phyloP scores from a whole-genome alignment of 106 monocot species.

The Dioscorea zingiberensis region DNA sequence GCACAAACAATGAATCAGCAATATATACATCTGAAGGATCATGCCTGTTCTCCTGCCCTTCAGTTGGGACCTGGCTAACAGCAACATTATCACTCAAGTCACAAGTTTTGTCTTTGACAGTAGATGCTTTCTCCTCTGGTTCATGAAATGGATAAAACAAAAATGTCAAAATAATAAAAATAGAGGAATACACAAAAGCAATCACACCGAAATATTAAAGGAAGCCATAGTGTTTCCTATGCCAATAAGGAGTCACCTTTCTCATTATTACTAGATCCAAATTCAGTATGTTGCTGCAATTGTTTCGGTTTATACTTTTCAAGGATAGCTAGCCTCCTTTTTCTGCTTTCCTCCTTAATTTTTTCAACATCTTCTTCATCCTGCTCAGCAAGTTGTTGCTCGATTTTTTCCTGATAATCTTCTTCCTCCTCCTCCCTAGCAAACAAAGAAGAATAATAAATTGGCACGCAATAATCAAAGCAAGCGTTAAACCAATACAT shows the following conservation, averaged over 20 bases:
- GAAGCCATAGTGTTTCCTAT: too few relatives aligned
- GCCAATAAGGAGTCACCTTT: conserved; percentile 28
- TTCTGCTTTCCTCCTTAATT: conserved; percentile 89
- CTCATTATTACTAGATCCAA: conserved; percentile 19
- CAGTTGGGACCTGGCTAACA: background rate
- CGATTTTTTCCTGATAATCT: conserved; percentile 74
- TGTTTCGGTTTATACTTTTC: conserved; percentile 78
- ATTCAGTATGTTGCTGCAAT: conserved; percentile 24
- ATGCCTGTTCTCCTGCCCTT: conserved; percentile 19
- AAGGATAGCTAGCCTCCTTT: conserved; percentile 73
- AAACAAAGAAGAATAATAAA: conserved; percentile 1
- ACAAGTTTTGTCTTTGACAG: conserved; percentile 5
- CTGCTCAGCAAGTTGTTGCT: conserved; percentile 65
- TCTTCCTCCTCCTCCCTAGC: conserved; percentile 75
- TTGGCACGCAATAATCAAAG: background rate
- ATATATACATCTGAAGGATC: conserved; percentile 33
- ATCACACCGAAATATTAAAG: background rate
- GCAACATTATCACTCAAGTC: conserved; percentile 5
- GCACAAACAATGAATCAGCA: conserved; percentile 43
- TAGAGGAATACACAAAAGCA: background rate
- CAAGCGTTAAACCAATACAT: background rate
- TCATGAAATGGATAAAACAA: background rate
- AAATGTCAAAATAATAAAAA: background rate
- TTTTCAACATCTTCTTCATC: conserved; percentile 90
- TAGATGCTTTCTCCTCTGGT: conserved; percentile 19